Conservation (phyloP, 306 rosid species). For the Corylus heterophylla region DNA sequence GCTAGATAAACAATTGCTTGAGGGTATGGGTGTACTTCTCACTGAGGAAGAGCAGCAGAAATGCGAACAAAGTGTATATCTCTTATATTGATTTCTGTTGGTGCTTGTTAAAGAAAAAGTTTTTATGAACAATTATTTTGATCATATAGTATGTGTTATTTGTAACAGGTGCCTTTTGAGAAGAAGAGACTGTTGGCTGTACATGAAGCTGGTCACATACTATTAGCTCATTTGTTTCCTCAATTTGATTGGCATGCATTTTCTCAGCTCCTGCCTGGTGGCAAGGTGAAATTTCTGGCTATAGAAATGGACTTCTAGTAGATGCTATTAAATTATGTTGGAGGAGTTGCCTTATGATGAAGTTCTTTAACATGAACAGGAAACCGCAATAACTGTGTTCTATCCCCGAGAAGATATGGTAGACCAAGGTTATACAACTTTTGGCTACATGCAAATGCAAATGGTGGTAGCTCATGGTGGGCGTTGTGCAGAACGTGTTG, state of each 20-base stretch:
- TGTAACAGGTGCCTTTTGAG: slow-evolving; percentile 62
- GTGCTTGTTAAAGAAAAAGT: slow-evolving; percentile 15
- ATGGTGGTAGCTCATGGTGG: slow-evolving; percentile 99
- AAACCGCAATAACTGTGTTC: slow-evolving; percentile 92
- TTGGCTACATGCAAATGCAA: slow-evolving; percentile 95
- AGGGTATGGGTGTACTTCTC: slow-evolving; percentile 99
- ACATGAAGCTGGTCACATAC: slow-evolving; percentile 96
- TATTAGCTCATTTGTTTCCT: slow-evolving; percentile 94
- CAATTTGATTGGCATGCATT: slow-evolving; percentile 98
- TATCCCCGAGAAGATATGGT: slow-evolving; percentile 93
- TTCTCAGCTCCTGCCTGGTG: slow-evolving; percentile 98
- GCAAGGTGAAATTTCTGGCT: slow-evolving; percentile 68
- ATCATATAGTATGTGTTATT: slow-evolving; percentile 1
- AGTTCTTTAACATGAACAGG: slow-evolving; percentile 50
- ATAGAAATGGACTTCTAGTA: slow-evolving; percentile 5
- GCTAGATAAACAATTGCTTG: slow-evolving; percentile 92
- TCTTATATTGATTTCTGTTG: slow-evolving; percentile 1
- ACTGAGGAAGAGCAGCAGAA: slow-evolving; percentile 96
- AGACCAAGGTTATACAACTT: slow-evolving; percentile 95
- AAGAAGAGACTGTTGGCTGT: slow-evolving; percentile 92
- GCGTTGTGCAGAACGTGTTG: slow-evolving; percentile 79
- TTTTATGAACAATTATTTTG: slow-evolving; percentile 8
- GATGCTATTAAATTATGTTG: slow-evolving; percentile 22
- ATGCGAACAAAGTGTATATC: slow-evolving; percentile 80
- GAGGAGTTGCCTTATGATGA: slow-evolving; percentile 12